A percentile compares a stretch with the other conserved stretches of the same genome.
phyloP scores from a whole-genome alignment of 2,329 filamentous ascomycete species.

The Fusarium sp. region DNA sequence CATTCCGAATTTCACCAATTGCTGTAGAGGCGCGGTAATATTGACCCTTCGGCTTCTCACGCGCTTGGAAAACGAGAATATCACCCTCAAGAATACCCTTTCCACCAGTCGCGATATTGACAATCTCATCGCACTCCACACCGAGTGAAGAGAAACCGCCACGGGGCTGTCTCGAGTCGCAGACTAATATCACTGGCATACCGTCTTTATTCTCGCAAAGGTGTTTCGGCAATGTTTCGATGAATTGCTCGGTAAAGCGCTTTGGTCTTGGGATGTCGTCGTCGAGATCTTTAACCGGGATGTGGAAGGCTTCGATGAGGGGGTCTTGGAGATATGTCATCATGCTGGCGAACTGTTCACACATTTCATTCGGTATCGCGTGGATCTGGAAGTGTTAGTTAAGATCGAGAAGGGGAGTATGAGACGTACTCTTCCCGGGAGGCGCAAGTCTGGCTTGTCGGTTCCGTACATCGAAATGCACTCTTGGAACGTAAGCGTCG shows the following conservation, averaged over 20 bases:
- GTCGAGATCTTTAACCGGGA: conserved; percentile 63
- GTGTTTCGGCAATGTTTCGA: conserved; percentile 70
- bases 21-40: conserved; percentile 70
- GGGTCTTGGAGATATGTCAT: conserved; percentile 77
- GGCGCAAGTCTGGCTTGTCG: conserved; percentile 92
- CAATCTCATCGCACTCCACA: conserved; percentile 69
- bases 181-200: conserved; percentile 82
- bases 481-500: conserved; percentile 52
- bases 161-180: conserved; percentile 78
- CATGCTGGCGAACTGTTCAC: conserved; percentile 77
- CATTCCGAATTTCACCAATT: conserved; percentile 78
- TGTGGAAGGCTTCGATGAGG: conserved; percentile 78
- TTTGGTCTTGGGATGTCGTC: conserved; percentile 64
- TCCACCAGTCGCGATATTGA: conserved; percentile 46
- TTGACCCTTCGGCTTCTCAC: conserved; percentile 71
- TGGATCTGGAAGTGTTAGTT: conserved; percentile 62
- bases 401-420: rapidly evolving
- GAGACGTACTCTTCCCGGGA: conserved; percentile 70
- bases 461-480: conserved; percentile 84
- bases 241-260: conserved; percentile 75
- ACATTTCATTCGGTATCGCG: conserved; percentile 66
- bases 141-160: conserved; percentile 82
- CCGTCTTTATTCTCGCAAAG: conserved; percentile 78
- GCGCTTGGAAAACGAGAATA: conserved; percentile 83
- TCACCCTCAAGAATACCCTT: conserved; percentile 73